Percentiles rank a stretch among this genome's conserved stretches.
Evolutionary conservation across 2,329 filamentous ascomycete species (phyloP).

Genomic region (Stachybotrys chartarum): DNA sequence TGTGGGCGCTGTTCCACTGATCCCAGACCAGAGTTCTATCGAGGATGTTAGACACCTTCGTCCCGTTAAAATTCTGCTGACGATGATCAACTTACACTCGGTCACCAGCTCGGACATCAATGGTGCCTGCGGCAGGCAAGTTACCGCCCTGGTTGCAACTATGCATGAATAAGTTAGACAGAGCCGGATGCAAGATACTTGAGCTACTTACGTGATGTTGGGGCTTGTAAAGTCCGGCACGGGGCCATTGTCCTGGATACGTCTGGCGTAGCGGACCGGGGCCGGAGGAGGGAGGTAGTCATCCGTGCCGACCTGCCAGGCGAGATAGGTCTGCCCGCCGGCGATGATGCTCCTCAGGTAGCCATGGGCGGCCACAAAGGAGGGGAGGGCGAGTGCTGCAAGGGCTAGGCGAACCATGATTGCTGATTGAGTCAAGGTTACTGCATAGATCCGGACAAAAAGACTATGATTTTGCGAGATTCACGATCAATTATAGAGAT

Average conservation of each 20-base stretch:
- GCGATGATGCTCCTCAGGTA: neutral
- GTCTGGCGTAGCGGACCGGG: neutral
- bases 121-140: neutral
- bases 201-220: neutral
- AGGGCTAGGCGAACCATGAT: neutral
- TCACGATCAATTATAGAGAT: neutral
- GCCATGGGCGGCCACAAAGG: neutral
- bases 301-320: neutral
- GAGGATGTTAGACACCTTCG: neutral
- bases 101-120: neutral
- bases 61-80: neutral
- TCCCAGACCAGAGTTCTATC: conserved; percentile 15
- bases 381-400: neutral
- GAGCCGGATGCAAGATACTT: too few species aligned
- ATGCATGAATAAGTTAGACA: too few species aligned
- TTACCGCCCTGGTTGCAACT: conserved; percentile 1
- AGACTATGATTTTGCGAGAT: neutral
- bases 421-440: neutral
- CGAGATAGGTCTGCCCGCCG: neutral
- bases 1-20: conserved; percentile 24
- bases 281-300: neutral
- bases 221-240: neutral
- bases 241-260: neutral
- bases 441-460: neutral
- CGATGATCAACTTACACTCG: neutral